Evolutionary conservation across 1,284 basidiomycete species (phyloP).

Genomic region (Pseudozyma tsukubaensis): DNA sequence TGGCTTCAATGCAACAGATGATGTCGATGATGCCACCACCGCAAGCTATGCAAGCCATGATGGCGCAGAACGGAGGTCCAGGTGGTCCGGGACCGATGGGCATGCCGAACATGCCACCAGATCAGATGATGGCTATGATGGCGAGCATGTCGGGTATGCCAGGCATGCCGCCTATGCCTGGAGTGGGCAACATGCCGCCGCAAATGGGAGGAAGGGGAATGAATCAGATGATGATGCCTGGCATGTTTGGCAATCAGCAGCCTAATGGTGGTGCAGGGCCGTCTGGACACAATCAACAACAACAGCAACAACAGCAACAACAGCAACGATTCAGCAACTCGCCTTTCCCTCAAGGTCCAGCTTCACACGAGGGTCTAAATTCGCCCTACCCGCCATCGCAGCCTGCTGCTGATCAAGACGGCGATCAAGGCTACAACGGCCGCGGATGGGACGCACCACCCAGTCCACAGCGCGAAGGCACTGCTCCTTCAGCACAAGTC

Average conservation of each 20-base stretch:
- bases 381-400: slow-evolving; percentile 22
- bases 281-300: slow-evolving; percentile 12
- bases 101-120: slow-evolving; percentile 54
- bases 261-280: slow-evolving; percentile 17
- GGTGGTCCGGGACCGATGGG: slow-evolving; percentile 45
- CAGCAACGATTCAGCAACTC: slow-evolving; percentile 30
- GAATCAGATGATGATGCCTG: slow-evolving; percentile 41
- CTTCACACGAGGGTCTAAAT: slow-evolving; percentile 12
- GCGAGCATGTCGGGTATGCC: slow-evolving; percentile 50
- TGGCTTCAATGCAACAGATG: slow-evolving; percentile 45
- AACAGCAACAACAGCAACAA: slow-evolving; percentile 27
- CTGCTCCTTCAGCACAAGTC: too few relatives aligned
- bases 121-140: slow-evolving; percentile 65
- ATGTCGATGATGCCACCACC: slow-evolving; percentile 51
- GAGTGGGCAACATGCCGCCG: slow-evolving; percentile 26
- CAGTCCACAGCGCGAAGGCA: not conserved
- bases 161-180: slow-evolving; percentile 40
- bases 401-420: slow-evolving; percentile 2
- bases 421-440: not conserved
- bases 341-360: slow-evolving; percentile 22
- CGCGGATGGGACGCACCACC: slow-evolving; percentile 24
- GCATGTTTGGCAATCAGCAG: slow-evolving; percentile 40
- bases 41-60: slow-evolving; percentile 60
- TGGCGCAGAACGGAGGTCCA: slow-evolving; percentile 38
- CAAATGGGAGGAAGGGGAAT: slow-evolving; percentile 29